Base-by-base conservation (phyloP, 148 eudicot species). In the Camellia japonica region DNA sequence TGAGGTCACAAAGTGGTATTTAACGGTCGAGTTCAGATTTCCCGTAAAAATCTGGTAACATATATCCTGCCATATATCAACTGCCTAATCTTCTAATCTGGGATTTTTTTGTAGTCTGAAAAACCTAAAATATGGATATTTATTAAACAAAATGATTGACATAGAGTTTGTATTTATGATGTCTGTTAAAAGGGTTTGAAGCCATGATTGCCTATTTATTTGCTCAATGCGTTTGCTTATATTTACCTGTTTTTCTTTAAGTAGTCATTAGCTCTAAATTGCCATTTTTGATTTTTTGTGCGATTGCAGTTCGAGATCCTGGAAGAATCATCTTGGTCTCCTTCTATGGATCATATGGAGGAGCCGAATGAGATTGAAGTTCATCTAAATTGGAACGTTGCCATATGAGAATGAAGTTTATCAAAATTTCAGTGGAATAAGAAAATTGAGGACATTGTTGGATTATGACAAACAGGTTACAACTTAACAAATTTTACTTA, bases 281-380 rank as follows among this genome's bases (percentile, higher is more conserved):
- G 41, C 68, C 68, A 23, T 23, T 64, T 0, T 20, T 16, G 11
- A 12, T 10, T 65, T 6, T 65, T 23, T 41, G 23, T 15, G 69
- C 7, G 20, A 65, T 23, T 30, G 44, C 69, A 38, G 44, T 12
- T 43, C 38, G 69, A 65, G 11, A 65, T 30, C 38, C 38, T 23
- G 43, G 69, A 30, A 65, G 44, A 13, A 65, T 65, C 44, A 65
- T 65, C 69, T 65, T 65, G 44, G 69, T 30, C 69, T 65, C 44
- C 23, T 23, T 43, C 1, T 30, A 23, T 30, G 10, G 16, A 65
- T 12, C 38, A 30, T 30, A 30, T 30, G 38, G 38, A 30, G 38
- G 38, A 30, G 38, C 38, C 38, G 38, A 30, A 30, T 30, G 65
- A 18, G 65, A 61, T 4, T 61, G 65, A 16, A 19, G 8, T 6